phyloP scores from a whole-genome alignment of 1,139 yeast genomes.

The Hansenula lynferdii region DNA sequence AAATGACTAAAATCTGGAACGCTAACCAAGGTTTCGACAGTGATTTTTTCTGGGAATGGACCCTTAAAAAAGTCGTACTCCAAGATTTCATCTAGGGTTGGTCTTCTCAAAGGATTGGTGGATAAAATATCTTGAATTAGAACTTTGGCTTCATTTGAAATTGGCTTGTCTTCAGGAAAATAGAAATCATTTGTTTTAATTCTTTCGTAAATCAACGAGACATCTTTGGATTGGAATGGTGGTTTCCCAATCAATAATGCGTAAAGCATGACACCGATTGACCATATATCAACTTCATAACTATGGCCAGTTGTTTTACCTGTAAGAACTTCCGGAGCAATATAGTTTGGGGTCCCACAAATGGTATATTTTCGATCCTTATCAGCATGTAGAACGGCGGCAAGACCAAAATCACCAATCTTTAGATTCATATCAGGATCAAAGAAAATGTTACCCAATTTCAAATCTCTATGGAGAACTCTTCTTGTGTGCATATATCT shows the following conservation, averaged over 20 bases:
- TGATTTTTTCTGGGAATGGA: slow-evolving; percentile 72
- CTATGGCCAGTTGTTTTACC: slow-evolving; percentile 89
- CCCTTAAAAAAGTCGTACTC: slow-evolving; percentile 85
- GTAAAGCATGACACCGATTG: slow-evolving; percentile 92
- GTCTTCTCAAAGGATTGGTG: slow-evolving; percentile 78
- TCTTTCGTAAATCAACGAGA: slow-evolving; percentile 87
- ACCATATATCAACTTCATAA: slow-evolving; percentile 95
- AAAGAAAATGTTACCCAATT: slow-evolving; percentile 89
- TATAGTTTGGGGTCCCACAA: slow-evolving; percentile 97
- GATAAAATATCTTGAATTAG: slow-evolving; percentile 71
- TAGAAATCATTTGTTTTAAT: slow-evolving; percentile 78
- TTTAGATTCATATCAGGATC: slow-evolving; percentile 91
- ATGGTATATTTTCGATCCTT: slow-evolving; percentile 83
- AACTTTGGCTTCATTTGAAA: slow-evolving; percentile 66
- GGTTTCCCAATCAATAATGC: slow-evolving; percentile 92
- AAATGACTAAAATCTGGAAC: slow-evolving; percentile 46
- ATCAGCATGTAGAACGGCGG: slow-evolving; percentile 71
- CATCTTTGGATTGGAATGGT: slow-evolving; percentile 96
- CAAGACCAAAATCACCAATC: slow-evolving; percentile 95
- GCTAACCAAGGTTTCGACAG: slow-evolving; percentile 57
- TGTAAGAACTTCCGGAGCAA: slow-evolving; percentile 93
- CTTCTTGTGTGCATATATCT: slow-evolving; percentile 87
- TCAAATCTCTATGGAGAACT: slow-evolving; percentile 94
- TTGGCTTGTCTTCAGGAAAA: slow-evolving; percentile 72
- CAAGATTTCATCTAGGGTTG: slow-evolving; percentile 72